These are phyloP conservation scores for Cicer pinnatifidum DNA, from an alignment of 306 rosid genomes.

Conservation along the genomic window DNA sequence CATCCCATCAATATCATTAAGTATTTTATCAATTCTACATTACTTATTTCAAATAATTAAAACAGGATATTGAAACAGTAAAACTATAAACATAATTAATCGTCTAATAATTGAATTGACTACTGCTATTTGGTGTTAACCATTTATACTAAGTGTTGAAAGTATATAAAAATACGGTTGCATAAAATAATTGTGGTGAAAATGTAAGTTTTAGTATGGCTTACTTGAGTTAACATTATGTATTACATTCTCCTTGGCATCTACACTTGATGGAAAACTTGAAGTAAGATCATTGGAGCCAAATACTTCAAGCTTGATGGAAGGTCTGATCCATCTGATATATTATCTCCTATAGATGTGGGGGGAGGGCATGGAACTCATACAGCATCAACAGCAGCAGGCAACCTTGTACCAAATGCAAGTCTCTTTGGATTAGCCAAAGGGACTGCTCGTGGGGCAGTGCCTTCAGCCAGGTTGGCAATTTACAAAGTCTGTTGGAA, in stretches of 20 bases:
- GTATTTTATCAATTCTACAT: background rate
- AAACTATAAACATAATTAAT: background rate
- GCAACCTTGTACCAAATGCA: slow-evolving; percentile 60
- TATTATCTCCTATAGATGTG: slow-evolving; percentile 69
- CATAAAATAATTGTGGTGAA: background rate
- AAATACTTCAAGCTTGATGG: slow-evolving; percentile 79
- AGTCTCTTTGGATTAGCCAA: slow-evolving; percentile 75
- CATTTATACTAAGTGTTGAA: background rate
- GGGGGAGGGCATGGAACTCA: slow-evolving; percentile 88
- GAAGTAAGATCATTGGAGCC: slow-evolving; percentile 89
- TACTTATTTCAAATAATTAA: slow-evolving; percentile 16
- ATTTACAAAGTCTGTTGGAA: slow-evolving; percentile 88
- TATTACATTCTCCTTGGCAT: slow-evolving; percentile 23
- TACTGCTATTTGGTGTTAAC: background rate
- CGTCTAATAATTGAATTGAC: background rate
- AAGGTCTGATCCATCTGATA: slow-evolving; percentile 54
- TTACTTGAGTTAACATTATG: slow-evolving; percentile 32
- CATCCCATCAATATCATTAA: background rate
- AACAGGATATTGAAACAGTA: background rate
- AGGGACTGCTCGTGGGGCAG: slow-evolving; percentile 80
- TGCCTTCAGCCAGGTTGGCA: slow-evolving; percentile 79
- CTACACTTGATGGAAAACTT: slow-evolving; percentile 34
- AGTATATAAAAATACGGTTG: background rate
- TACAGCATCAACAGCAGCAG: slow-evolving; percentile 75
- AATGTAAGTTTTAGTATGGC: slow-evolving; percentile 20